A percentile compares a stretch with the other conserved stretches of the same genome.
Evolutionary conservation across 306 rosid species (phyloP).

Genomic region (Vicia faba): DNA sequence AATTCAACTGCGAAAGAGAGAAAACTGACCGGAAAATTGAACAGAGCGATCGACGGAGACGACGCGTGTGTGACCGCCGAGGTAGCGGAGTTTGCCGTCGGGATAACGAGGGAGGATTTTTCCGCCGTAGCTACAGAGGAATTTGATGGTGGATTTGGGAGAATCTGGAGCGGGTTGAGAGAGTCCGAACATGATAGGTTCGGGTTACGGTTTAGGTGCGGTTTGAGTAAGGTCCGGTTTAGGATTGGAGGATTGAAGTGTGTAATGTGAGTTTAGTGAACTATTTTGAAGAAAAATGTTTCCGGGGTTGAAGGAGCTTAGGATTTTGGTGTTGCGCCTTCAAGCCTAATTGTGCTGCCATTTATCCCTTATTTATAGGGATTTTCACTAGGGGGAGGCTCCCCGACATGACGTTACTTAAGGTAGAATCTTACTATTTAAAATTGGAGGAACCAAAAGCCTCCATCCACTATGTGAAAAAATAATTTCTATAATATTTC

Average conservation of each 20-base stretch:
- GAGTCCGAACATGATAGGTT: conserved; percentile 53
- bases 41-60: conserved; percentile 74
- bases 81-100: conserved; percentile 90
- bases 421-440: conserved; percentile 20
- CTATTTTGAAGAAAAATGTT: neutral
- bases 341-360: conserved; percentile 52
- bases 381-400: neutral
- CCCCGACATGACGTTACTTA: neutral
- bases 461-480: too few relatives aligned
- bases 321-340: conserved; percentile 46
- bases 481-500: too few relatives aligned
- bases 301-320: conserved; percentile 3
- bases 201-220: neutral
- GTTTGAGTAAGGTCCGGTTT: neutral
- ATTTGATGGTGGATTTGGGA: conserved; percentile 57
- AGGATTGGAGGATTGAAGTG: neutral
- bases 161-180: conserved; percentile 25
- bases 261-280: neutral
- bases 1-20: neutral
- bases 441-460: too few relatives aligned
- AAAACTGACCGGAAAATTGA: conserved; percentile 71
- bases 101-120: conserved; percentile 92
- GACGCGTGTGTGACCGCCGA: conserved; percentile 91
- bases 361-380: conserved; percentile 60
- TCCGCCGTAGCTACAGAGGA: conserved; percentile 93